Percentiles rank a stretch among this genome's conserved stretches.
Evolutionary conservation across 305 asterid species (phyloP).

Genomic region (Andrographis paniculata): DNA sequence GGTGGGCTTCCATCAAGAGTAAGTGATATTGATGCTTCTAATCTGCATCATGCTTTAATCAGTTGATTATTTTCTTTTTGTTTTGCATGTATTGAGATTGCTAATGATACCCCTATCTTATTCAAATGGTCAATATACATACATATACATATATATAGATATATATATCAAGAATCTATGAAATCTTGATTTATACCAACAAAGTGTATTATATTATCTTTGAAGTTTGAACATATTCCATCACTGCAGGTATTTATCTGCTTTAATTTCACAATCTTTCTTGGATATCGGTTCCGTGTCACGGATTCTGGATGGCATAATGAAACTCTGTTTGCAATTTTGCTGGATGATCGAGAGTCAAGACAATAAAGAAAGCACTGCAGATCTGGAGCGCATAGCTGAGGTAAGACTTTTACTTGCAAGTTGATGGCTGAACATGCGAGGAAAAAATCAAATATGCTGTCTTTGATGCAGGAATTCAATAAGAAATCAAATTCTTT

Average conservation of each 20-base stretch:
- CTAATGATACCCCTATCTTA: too few species aligned
- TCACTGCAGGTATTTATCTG: constrained; percentile 75
- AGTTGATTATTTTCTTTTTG: constrained; percentile 6
- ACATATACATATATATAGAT: too few species aligned
- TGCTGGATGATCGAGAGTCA: constrained; percentile 94
- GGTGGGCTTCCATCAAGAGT: constrained; percentile 98
- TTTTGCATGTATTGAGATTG: constrained; percentile 12
- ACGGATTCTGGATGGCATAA: constrained; percentile 92
- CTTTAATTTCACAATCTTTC: constrained; percentile 92
- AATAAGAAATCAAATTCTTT: constrained; percentile 90
- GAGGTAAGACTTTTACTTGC: constrained; percentile 42
- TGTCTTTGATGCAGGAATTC: too few species aligned
- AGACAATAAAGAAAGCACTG: constrained; percentile 54
- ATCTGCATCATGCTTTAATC: neutral
- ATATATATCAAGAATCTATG: too few species aligned
- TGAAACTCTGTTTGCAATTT: constrained; percentile 89
- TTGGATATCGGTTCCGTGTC: constrained; percentile 98
- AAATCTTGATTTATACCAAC: neutral
- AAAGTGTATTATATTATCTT: constrained; percentile 6
- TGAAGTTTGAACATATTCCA: constrained; percentile 16
- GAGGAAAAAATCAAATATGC: too few species aligned
- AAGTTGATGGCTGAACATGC: too few species aligned
- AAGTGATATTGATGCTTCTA: constrained; percentile 27
- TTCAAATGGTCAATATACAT: too few species aligned
- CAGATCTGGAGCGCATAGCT: constrained; percentile 72